Evolutionary conservation across 129 eudicot genomes (phyloP).

Genomic region (Artemisia argyi): DNA sequence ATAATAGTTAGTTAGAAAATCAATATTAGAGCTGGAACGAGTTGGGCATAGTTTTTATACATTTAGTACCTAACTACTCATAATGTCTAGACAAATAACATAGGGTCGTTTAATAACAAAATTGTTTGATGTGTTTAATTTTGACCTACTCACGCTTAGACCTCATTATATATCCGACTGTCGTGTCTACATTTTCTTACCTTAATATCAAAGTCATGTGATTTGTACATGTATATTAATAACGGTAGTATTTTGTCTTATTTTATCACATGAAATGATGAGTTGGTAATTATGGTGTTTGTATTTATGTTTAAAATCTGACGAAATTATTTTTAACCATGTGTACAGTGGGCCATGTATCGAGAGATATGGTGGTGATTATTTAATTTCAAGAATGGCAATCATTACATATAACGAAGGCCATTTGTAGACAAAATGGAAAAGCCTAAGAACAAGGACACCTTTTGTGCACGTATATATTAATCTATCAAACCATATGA

Average conservation of each 20-base stretch:
- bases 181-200: too few relatives aligned
- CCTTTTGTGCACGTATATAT: constrained; percentile 12
- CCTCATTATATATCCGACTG: too few relatives aligned
- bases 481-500: background rate
- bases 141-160: too few relatives aligned
- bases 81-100: too few relatives aligned
- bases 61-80: too few relatives aligned
- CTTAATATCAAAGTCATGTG: background rate
- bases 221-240: background rate
- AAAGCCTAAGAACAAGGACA: constrained; percentile 46
- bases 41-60: too few relatives aligned
- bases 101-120: too few relatives aligned
- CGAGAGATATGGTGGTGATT: background rate
- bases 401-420: constrained; percentile 48
- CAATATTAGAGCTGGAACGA: too few relatives aligned
- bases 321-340: constrained; percentile 27
- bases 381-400: constrained; percentile 43
- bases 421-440: constrained; percentile 34
- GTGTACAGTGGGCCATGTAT: constrained; percentile 28
- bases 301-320: constrained; percentile 33
- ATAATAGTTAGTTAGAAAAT: too few relatives aligned
- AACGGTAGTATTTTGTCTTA: background rate
- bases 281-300: constrained; percentile 38
- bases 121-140: too few relatives aligned
- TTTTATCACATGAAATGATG: constrained; percentile 21